Percentiles rank a stretch among this genome's conserved stretches.
Conservation (phyloP, 2,329 filamentous ascomycete genomes). For the Fusarium verrucosum region DNA sequence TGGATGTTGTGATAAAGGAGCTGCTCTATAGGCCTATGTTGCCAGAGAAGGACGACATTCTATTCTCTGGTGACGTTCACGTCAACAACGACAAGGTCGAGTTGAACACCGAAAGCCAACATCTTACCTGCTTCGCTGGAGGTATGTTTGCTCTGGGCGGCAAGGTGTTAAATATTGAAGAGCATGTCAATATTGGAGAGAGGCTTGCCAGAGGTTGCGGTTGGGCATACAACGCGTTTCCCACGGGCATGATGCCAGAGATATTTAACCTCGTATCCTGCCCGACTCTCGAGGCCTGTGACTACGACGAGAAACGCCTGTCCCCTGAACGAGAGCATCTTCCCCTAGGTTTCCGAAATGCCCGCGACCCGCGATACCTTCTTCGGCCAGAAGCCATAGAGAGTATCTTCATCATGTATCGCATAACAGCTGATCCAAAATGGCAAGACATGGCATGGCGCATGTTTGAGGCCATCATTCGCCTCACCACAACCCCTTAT, state of each 20-base stretch:
- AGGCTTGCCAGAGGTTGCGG: conserved; percentile 63
- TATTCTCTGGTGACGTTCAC: conserved; percentile 53
- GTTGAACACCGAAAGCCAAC: conserved; percentile 53
- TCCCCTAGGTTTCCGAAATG: conserved; percentile 69
- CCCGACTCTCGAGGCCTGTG: conserved; percentile 47
- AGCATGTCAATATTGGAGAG: conserved; percentile 59
- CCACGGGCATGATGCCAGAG: conserved; percentile 68
- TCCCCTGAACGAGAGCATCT: conserved; percentile 42
- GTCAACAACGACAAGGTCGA: conserved; percentile 34
- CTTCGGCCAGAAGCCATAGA: conserved; percentile 62
- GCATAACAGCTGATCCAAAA: conserved; percentile 58
- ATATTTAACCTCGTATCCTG: conserved; percentile 59
- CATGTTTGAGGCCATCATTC: conserved; percentile 60
- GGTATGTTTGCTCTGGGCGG: conserved; percentile 74
- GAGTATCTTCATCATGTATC: conserved; percentile 60
- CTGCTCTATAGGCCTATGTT: conserved; percentile 77
- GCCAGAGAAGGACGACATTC: conserved; percentile 67
- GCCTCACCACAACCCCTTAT: conserved; percentile 56
- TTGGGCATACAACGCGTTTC: conserved; percentile 65
- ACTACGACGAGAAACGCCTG: no score
- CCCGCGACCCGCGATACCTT: conserved; percentile 59
- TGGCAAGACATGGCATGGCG: conserved; percentile 62
- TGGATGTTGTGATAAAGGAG: conserved; percentile 68
- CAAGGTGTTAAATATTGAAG: conserved; percentile 61
- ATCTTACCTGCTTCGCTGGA: conserved; percentile 73